Conservation (phyloP, 2,329 filamentous ascomycete genomes). For the Apiospora malaysiana region DNA sequence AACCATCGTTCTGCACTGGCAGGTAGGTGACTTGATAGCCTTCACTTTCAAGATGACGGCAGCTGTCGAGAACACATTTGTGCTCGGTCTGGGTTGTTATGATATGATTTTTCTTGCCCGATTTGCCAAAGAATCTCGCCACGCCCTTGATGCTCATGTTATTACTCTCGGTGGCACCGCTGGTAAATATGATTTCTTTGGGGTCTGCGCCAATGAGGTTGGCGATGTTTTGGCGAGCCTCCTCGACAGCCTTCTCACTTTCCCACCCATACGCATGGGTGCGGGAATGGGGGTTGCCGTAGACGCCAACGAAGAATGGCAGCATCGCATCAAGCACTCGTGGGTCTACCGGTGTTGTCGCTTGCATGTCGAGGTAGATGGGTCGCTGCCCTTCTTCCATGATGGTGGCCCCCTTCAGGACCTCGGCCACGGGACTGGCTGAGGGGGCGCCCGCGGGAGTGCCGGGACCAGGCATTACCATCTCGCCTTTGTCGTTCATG, state of each 20-base stretch:
- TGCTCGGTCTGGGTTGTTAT: conserved; percentile 98
- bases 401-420: conserved; percentile 88
- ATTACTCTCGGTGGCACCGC: conserved; percentile 96
- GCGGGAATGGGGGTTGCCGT: conserved; percentile 95
- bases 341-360: conserved; percentile 93
- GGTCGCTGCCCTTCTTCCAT: conserved; percentile 93
- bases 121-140: conserved; percentile 89
- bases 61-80: conserved; percentile 98
- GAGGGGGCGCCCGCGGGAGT: conserved; percentile 68
- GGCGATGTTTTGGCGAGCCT: conserved; percentile 83
- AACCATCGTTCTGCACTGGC: conserved; percentile 84
- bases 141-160: conserved; percentile 99
- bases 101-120: conserved; percentile 97
- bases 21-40: conserved; percentile 97
- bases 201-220: conserved; percentile 89
- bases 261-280: conserved; percentile 99
- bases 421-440: conserved; percentile 83
- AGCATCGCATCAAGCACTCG: conserved; percentile 97
- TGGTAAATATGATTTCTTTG: conserved; percentile 99
- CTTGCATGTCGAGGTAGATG: conserved; percentile 98
- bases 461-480: conserved; percentile 61
- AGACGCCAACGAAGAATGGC: conserved; percentile 89
- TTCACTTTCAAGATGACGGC: conserved; percentile 94
- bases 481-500: conserved; percentile 53
- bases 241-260: conserved; percentile 90